phyloP scores from a whole-genome alignment of 495 filamentous ascomycete species.

The Viridothelium virens region DNA sequence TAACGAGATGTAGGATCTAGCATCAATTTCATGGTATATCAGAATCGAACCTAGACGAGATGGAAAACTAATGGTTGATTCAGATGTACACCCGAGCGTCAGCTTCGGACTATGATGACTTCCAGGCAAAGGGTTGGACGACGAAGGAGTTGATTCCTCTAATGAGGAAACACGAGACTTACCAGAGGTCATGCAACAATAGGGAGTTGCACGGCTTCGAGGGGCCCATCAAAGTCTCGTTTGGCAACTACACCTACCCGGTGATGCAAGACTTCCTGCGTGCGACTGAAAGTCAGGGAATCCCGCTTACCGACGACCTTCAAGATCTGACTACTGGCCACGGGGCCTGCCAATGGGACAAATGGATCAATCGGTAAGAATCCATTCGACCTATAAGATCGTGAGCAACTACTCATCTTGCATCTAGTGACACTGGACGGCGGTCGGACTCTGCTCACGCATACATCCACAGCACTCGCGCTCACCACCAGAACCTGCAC shows the following conservation, averaged over 20 bases:
- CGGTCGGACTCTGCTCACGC: slow-evolving; percentile 63
- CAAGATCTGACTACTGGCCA: slow-evolving; percentile 37
- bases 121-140: slow-evolving; percentile 71
- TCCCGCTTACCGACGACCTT: slow-evolving; percentile 47
- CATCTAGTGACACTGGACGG: slow-evolving; percentile 47
- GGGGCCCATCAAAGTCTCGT: slow-evolving; percentile 79
- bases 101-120: slow-evolving; percentile 77
- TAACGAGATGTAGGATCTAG: slow-evolving; percentile 24
- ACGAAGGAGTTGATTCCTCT: slow-evolving; percentile 71
- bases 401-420: background rate
- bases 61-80: background rate
- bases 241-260: slow-evolving; percentile 50
- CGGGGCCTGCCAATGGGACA: slow-evolving; percentile 39
- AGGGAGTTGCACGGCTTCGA: slow-evolving; percentile 67
- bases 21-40: slow-evolving; percentile 70
- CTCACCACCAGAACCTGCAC: slow-evolving; percentile 57
- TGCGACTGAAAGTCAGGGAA: slow-evolving; percentile 68
- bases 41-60: background rate
- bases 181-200: slow-evolving; percentile 69
- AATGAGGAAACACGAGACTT: slow-evolving; percentile 78
- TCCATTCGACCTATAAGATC: background rate
- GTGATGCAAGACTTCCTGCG: slow-evolving; percentile 69
- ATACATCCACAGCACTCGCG: slow-evolving; percentile 37
- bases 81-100: slow-evolving; percentile 83
- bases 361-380: slow-evolving; percentile 36